Evolutionary conservation across 768 basidiomycete species (phyloP).

Genomic region (Lactarius pseudohatsudake): DNA sequence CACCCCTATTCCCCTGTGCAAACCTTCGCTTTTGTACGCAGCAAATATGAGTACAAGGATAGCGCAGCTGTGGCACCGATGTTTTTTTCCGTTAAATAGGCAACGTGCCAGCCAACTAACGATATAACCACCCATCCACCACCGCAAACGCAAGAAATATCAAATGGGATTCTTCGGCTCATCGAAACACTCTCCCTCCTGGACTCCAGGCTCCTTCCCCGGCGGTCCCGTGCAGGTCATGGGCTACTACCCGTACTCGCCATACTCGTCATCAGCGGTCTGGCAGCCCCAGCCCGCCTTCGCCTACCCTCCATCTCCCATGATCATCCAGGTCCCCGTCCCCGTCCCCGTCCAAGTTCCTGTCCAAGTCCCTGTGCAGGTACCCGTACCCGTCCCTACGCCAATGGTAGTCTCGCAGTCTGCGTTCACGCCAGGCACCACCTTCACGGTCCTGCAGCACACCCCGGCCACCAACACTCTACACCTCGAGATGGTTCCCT

Average conservation of each 20-base stretch:
- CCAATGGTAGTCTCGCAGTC: background rate
- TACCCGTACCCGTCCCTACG: background rate
- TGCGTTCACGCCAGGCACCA: background rate
- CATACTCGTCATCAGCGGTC: background rate
- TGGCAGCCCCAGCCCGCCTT: slow-evolving; percentile 4
- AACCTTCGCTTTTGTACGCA: too few species aligned
- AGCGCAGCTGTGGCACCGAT: too few species aligned
- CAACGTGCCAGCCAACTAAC: too few species aligned
- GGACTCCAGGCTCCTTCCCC: slow-evolving; percentile 14
- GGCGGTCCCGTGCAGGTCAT: background rate
- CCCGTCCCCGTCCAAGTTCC: background rate
- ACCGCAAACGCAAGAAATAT: background rate
- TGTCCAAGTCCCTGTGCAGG: too few species aligned
- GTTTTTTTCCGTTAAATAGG: too few species aligned
- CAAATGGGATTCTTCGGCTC: slow-evolving; percentile 3
- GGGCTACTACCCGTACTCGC: too few species aligned
- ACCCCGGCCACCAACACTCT: background rate
- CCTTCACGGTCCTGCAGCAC: background rate
- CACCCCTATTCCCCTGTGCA: too few species aligned
- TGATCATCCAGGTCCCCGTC: background rate
- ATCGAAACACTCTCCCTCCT: background rate
- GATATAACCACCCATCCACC: too few species aligned
- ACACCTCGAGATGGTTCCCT: background rate
- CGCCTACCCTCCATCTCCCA: background rate
- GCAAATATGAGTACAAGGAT: too few species aligned